phyloP scores from a whole-genome alignment of 2,329 filamentous ascomycete species.

The Didymella sp. region DNA sequence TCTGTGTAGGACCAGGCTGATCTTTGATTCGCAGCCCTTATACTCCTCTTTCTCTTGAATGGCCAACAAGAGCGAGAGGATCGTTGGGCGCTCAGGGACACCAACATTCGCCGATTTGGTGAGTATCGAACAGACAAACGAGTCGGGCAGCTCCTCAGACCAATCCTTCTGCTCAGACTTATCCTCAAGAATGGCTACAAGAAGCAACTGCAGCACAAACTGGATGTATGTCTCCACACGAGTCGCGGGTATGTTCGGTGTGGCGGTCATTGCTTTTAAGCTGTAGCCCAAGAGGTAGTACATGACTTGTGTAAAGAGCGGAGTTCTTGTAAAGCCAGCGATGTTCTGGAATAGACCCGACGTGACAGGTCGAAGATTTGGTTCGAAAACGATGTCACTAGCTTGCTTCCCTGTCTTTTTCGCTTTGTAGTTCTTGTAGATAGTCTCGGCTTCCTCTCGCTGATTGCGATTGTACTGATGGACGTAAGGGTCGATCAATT shows the following conservation, averaged over 20 bases:
- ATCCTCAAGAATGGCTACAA: conserved; percentile 88
- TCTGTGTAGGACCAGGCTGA: conserved; percentile 79
- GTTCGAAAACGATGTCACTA: conserved; percentile 90
- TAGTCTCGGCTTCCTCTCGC: conserved; percentile 89
- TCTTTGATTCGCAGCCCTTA: conserved; percentile 83
- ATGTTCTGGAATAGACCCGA: conserved; percentile 80
- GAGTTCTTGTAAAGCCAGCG: conserved; percentile 79
- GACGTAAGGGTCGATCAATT: conserved; percentile 92
- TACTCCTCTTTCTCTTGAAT: conserved; percentile 73
- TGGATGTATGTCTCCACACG: conserved; percentile 91
- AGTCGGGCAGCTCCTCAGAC: conserved; percentile 58
- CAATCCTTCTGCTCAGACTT: conserved; percentile 56
- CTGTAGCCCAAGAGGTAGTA: conserved; percentile 88
- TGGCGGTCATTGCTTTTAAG: conserved; percentile 70
- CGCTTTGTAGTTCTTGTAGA: conserved; percentile 85
- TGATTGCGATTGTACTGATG: conserved; percentile 97
- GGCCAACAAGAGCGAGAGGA: conserved; percentile 61
- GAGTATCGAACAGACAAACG: conserved; percentile 77
- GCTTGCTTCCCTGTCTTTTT: conserved; percentile 82
- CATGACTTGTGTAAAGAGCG: conserved; percentile 87
- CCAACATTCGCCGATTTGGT: conserved; percentile 63
- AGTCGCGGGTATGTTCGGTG: conserved; percentile 78
- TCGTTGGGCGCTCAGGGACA: conserved; percentile 50
- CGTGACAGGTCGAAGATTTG: conserved; percentile 76
- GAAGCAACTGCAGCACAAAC: conserved; percentile 83